Percentiles rank a stretch among this genome's conserved stretches.
Conservation (phyloP, 345 rosid genomes). For the Luvunga scandens region DNA sequence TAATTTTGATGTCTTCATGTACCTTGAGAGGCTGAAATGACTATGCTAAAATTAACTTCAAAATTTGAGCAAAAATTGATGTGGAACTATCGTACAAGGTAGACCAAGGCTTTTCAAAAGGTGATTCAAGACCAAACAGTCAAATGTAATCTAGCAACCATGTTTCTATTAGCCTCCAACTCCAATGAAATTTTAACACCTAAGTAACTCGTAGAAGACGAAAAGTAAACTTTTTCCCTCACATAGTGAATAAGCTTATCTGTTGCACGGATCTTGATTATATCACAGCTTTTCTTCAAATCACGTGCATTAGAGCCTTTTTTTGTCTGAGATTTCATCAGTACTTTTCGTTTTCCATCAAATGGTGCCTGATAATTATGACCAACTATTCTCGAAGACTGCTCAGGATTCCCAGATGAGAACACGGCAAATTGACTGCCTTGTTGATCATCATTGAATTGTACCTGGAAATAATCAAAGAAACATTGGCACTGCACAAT, state of each 20-base stretch:
- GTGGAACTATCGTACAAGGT: background rate
- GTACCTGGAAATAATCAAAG: slow-evolving; percentile 8
- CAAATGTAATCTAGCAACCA: background rate
- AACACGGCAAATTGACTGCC: background rate
- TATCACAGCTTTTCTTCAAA: slow-evolving; percentile 7
- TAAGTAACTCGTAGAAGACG: background rate
- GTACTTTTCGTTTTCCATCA: slow-evolving; percentile 13
- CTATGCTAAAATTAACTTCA: background rate
- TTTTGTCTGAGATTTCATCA: slow-evolving; percentile 2
- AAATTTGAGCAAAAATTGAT: background rate
- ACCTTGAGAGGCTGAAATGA: background rate
- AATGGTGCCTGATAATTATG: slow-evolving; percentile 13
- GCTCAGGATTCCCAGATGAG: slow-evolving; percentile 11
- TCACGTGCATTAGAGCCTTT: slow-evolving; percentile 1
- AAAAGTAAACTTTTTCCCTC: slow-evolving; percentile 6
- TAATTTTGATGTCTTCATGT: background rate
- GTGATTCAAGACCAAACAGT: background rate
- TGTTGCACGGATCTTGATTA: slow-evolving; percentile 27
- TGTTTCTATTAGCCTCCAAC: background rate
- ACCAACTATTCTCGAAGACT: slow-evolving; percentile 10
- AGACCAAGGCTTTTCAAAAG: background rate
- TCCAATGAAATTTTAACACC: background rate
- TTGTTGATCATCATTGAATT: slow-evolving; percentile 3
- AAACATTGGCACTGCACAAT: background rate
- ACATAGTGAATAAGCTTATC: slow-evolving; percentile 30